Base-by-base conservation (phyloP, 768 basidiomycete genomes). In the Crepidotus variabilis region DNA sequence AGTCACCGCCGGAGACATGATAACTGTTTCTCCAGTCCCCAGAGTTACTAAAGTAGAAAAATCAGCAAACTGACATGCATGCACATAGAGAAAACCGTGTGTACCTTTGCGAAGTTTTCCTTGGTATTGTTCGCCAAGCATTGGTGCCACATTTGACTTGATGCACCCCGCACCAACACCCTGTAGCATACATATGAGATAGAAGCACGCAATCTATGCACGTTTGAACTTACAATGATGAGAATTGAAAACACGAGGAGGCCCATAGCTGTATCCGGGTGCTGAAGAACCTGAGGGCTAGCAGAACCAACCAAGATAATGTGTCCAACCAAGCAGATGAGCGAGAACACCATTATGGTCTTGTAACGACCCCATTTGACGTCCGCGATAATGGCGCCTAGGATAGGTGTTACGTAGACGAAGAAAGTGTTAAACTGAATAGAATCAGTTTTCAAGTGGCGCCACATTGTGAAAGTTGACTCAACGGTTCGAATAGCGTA, bases 81-180 rank as follows among this genome's bases (percentile, higher is more conserved):
- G 28, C 28, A 28, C n/a, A 8, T 8, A 28, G 28, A 43, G 2
- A 43, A 28, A 18, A 28, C 16, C 63, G 8, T 28, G 8, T 28
- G 45, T 32, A 74, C 72, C 70, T 60, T 81, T 79, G 47, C 75
- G 74, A 55, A 79, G 64, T 54, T 75, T 77, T 7, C 78, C 78
- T 10, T 68, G 74, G 60, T 80, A 79, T 60, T 85, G 83, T 57
- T 85, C 84, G 23, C 83, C 84, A 57, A 84, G 78, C 71, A 85
- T 75, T 22, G 82, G 82, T 0, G 78, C 76, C 33, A 84, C 78
- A 60, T 81, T 83, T 20, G 77, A 68, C 72, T 83, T 82, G 72
- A 83, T 81, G 11, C 69, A 67, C 22, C 80, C 72, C 55, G 51
- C 51, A 11, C 67, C 67, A 34, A 67, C 49, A 50, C 65, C 67